A percentile compares a stretch with the other conserved stretches of the same genome.
phyloP scores from a whole-genome alignment of 805 yeast genomes.

The Saccharomyces paradoxus region DNA sequence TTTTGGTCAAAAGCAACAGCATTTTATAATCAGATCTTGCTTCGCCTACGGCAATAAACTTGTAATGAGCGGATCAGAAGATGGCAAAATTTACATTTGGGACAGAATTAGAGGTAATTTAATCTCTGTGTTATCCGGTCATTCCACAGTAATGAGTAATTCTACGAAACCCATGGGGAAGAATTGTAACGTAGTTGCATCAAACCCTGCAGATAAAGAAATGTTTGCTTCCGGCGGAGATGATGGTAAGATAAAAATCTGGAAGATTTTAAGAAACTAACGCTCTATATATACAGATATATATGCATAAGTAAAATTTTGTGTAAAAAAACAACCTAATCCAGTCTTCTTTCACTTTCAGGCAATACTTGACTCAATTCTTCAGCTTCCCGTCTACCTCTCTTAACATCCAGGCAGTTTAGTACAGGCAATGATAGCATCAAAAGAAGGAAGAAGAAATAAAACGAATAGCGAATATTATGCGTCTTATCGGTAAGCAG shows the following conservation, averaged over 20 bases:
- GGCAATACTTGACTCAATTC: slow-evolving; percentile 26
- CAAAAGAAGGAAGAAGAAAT: slow-evolving; percentile 48
- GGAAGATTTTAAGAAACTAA: slow-evolving; percentile 40
- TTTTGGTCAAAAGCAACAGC: slow-evolving; percentile 64
- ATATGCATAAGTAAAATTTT: background rate
- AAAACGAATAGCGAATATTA: slow-evolving; percentile 65
- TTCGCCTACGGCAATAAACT: slow-evolving; percentile 67
- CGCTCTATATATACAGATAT: background rate
- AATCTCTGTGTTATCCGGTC: slow-evolving; percentile 33
- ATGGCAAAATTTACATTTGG: slow-evolving; percentile 73
- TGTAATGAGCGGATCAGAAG: slow-evolving; percentile 77
- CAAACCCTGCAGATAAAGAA: slow-evolving; percentile 44
- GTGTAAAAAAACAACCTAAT: background rate
- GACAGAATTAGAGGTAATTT: slow-evolving; percentile 62
- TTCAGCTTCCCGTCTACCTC: slow-evolving; percentile 52
- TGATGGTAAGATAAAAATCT: slow-evolving; percentile 60
- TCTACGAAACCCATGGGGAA: slow-evolving; percentile 17
- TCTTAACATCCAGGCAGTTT: slow-evolving; percentile 43
- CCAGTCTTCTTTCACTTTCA: background rate
- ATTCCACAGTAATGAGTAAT: slow-evolving; percentile 1
- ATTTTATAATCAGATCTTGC: slow-evolving; percentile 64
- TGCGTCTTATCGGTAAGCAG: slow-evolving; percentile 64
- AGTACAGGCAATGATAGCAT: slow-evolving; percentile 52
- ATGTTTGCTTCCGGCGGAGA: slow-evolving; percentile 83
- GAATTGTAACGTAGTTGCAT: slow-evolving; percentile 67